A percentile compares a stretch with the other conserved stretches of the same genome.
Evolutionary conservation across 2,329 filamentous ascomycete genomes (phyloP).

Genomic region (Harringtonia aguacate): DNA sequence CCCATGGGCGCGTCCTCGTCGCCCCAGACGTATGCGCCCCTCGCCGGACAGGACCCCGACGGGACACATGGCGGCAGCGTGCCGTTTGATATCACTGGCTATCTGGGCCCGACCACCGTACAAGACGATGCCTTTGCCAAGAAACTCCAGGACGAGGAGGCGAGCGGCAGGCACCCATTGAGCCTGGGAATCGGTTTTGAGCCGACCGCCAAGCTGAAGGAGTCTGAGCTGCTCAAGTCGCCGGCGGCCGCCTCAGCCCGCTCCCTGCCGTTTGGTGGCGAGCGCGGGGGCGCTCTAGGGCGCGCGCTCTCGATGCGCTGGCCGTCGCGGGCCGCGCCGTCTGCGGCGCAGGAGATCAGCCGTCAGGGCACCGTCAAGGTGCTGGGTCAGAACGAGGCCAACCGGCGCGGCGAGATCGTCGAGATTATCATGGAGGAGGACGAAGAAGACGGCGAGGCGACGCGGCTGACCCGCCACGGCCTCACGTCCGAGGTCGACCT

Average conservation of each 20-base stretch:
- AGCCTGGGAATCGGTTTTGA: conserved; percentile 48
- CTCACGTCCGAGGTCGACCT: conserved; percentile 32
- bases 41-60: conserved; percentile 20
- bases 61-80: conserved; percentile 13
- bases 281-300: background rate
- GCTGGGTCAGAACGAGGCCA: conserved; percentile 47
- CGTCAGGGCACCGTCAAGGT: conserved; percentile 31
- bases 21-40: conserved; percentile 17
- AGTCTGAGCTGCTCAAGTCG: conserved; percentile 39
- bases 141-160: conserved; percentile 39
- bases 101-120: conserved; percentile 31
- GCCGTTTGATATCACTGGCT: conserved; percentile 34
- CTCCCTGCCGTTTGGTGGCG: conserved; percentile 24
- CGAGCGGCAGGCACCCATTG: conserved; percentile 39
- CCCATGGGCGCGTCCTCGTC: conserved; percentile 19
- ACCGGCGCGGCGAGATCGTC: conserved; percentile 47
- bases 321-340: background rate
- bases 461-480: conserved; percentile 13
- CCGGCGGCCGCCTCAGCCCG: conserved; percentile 22
- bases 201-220: conserved; percentile 34
- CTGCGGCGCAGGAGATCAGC: background rate
- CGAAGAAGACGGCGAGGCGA: conserved; percentile 20
- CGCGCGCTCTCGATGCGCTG: conserved; percentile 9
- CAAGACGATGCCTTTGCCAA: conserved; percentile 34
- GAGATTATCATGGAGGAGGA: conserved; percentile 41